phyloP scores from a whole-genome alignment of 108 stramenopile genomes.

The Ochromonas danica region DNA sequence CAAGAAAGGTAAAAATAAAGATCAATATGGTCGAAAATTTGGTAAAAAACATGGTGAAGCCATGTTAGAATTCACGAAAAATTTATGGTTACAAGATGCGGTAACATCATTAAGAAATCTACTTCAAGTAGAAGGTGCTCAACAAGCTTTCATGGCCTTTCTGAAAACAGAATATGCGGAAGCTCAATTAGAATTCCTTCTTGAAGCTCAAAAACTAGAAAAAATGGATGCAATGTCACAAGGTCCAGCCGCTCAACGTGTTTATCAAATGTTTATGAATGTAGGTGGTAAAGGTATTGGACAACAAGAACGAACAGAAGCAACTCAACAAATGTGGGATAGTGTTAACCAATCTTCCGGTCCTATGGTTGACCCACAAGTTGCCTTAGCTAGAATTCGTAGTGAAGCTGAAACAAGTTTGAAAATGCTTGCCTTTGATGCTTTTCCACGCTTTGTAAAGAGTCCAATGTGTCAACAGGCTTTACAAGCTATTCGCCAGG shows the following conservation, averaged over 20 bases:
- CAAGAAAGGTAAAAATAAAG: conserved; percentile 42
- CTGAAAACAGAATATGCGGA: conserved; percentile 45
- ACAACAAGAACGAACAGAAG: conserved; percentile 47
- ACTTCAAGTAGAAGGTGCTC: conserved; percentile 40
- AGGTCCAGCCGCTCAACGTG: conserved; percentile 26
- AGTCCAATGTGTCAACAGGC: conserved; percentile 40
- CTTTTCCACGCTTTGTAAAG: conserved; percentile 50
- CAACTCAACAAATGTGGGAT: conserved; percentile 47
- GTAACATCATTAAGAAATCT: conserved; percentile 37
- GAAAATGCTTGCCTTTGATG: conserved; percentile 50
- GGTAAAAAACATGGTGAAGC: conserved; percentile 50
- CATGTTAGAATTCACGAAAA: conserved; percentile 52
- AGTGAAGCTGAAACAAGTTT: conserved; percentile 43
- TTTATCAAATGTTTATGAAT: conserved; percentile 38
- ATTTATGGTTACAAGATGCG: conserved; percentile 49
- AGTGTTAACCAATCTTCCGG: conserved; percentile 19
- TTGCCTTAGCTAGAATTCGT: conserved; percentile 31
- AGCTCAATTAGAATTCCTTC: conserved; percentile 45
- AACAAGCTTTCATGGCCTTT: conserved; percentile 21
- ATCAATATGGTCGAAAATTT: conserved; percentile 50
- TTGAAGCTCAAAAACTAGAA: conserved; percentile 38
- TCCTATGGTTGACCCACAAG: background rate
- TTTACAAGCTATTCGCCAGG: conserved; percentile 7
- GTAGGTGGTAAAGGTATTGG: conserved; percentile 42
- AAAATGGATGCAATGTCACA: conserved; percentile 15